Conservation (phyloP, 2,329 filamentous ascomycete genomes). For the Ceratocystis variospora region DNA sequence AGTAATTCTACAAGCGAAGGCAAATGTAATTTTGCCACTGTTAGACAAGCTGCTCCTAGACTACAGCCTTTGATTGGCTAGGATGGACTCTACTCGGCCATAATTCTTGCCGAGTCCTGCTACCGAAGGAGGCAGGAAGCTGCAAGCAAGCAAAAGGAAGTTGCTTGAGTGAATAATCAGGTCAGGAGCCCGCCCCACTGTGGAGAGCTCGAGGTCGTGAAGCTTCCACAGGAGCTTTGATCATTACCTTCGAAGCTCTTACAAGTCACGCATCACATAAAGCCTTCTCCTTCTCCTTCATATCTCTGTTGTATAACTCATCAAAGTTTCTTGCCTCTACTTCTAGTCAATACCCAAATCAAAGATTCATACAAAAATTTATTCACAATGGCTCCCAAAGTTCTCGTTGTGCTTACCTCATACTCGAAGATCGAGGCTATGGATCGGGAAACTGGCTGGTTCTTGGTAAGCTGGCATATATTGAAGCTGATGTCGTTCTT, state of each 20-base stretch:
- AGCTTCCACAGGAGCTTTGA: not conserved
- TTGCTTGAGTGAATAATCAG: not conserved
- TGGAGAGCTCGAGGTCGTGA: not conserved
- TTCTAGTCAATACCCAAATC: not conserved
- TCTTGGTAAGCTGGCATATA: slow-evolving; percentile 37
- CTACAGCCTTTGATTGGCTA: not conserved
- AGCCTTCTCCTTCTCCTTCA: not conserved
- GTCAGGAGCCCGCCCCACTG: not conserved
- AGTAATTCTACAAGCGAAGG: no score
- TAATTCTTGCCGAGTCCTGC: not conserved
- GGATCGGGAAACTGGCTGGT: slow-evolving; percentile 54
- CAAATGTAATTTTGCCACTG: no score
- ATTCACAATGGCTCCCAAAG: slow-evolving; percentile 38
- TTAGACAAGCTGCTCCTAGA: not conserved
- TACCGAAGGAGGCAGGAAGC: not conserved
- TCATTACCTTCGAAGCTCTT: not conserved
- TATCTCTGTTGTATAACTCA: no score
- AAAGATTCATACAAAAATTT: not conserved
- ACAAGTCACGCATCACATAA: not conserved
- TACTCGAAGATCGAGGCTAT: slow-evolving; percentile 35
- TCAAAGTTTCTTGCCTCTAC: not conserved
- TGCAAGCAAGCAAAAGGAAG: not conserved
- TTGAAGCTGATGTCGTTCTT: not conserved
- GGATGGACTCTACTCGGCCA: not conserved
- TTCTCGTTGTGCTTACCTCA: slow-evolving; percentile 60